Conservation (phyloP, 1,284 basidiomycete genomes). For the Rhodotorula sp. region DNA sequence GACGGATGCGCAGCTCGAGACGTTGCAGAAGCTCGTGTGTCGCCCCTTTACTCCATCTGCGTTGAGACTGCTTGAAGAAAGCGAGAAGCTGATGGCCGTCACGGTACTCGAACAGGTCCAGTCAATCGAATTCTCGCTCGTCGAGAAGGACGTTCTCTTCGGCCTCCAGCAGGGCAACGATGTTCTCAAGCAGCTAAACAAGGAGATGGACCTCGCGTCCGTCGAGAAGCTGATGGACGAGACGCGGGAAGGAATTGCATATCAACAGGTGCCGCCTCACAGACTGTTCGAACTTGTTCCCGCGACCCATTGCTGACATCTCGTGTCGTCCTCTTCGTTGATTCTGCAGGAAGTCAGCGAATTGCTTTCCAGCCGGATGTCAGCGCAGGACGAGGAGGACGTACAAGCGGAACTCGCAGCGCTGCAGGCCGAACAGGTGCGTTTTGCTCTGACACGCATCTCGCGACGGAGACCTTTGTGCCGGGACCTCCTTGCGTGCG, state of each 20-base stretch:
- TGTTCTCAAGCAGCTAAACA: constrained; percentile 88
- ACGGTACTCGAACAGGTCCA: constrained; percentile 64
- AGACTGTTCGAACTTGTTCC: neutral
- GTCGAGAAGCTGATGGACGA: constrained; percentile 93
- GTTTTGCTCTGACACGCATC: neutral
- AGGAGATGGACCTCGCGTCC: constrained; percentile 84
- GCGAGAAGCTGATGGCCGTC: neutral
- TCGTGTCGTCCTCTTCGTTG: neutral
- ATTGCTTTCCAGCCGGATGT: constrained; percentile 76
- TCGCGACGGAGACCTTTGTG: neutral
- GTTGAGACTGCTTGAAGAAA: too few relatives aligned
- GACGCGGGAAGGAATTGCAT: constrained; percentile 85
- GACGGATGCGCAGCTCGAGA: constrained; percentile 87
- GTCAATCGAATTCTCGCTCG: constrained; percentile 91
- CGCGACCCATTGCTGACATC: too few relatives aligned
- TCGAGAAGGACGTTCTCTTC: constrained; percentile 88
- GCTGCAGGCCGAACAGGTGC: constrained; percentile 61
- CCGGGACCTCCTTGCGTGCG: neutral
- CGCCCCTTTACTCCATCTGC: neutral
- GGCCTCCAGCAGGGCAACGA: constrained; percentile 90
- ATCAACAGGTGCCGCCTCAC: constrained; percentile 65
- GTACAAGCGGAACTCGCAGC: constrained; percentile 77
- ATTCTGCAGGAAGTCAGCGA: constrained; percentile 79
- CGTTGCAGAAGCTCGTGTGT: constrained; percentile 81
- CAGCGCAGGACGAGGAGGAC: constrained; percentile 86